Conservation (phyloP, 1,139 yeast species). For the Pneumocystis jirovecii region DNA sequence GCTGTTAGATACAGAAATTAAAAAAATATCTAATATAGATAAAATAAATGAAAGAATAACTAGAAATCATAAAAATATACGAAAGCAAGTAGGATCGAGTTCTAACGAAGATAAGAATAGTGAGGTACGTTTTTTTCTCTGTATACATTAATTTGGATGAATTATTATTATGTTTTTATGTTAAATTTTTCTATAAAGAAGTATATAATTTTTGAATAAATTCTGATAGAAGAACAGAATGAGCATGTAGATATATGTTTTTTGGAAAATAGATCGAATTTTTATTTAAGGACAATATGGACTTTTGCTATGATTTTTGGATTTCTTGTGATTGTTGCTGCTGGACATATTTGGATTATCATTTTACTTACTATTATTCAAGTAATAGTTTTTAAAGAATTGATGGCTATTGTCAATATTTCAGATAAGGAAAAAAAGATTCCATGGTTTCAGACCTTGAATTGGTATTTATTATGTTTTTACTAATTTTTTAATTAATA, state of each 20-base stretch:
- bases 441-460: slow-evolving; percentile 69
- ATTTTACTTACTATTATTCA: slow-evolving; percentile 57
- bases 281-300: slow-evolving; percentile 57
- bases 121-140: not conserved
- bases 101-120: not conserved
- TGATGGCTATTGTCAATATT: slow-evolving; percentile 65
- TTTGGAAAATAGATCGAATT: not conserved
- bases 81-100: not conserved
- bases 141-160: no score
- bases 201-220: not conserved
- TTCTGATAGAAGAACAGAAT: not conserved
- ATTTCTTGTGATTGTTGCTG: slow-evolving; percentile 56
- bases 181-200: not conserved
- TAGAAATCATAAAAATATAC: not conserved
- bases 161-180: not conserved
- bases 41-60: not conserved
- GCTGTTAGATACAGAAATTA: not conserved
- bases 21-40: not conserved
- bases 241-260: not conserved
- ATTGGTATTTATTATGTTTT: slow-evolving; percentile 43
- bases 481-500: slow-evolving; percentile 30
- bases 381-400: slow-evolving; percentile 75
- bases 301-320: slow-evolving; percentile 76
- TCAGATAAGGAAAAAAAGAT: slow-evolving; percentile 73
- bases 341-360: slow-evolving; percentile 78